A percentile compares a stretch with the other conserved stretches of the same genome.
phyloP scores from a whole-genome alignment of 225 moss, liverwort and hornwort species.

The Antitrichia curtipendula region DNA sequence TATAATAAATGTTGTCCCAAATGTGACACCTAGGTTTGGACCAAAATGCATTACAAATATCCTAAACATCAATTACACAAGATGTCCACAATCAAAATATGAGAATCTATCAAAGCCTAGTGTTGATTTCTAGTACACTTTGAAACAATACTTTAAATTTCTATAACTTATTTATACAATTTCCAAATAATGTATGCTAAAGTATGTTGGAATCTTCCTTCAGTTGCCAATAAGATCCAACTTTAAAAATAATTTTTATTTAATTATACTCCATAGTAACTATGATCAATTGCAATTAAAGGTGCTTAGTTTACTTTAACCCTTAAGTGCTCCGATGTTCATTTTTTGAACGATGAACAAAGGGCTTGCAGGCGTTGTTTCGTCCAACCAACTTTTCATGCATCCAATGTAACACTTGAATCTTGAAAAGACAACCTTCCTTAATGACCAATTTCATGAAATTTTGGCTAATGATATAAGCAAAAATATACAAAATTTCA shows the following conservation, averaged over 20 bases:
- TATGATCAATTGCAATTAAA: background rate
- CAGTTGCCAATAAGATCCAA: background rate
- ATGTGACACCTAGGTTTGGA: background rate
- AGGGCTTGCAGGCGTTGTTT: too few relatives aligned
- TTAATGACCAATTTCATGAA: too few relatives aligned
- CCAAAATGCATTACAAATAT: background rate
- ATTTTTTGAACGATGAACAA: too few relatives aligned
- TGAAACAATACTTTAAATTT: background rate
- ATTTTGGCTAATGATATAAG: too few relatives aligned
- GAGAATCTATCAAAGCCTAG: accelerated
- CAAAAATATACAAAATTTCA: too few relatives aligned
- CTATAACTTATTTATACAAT: accelerated
- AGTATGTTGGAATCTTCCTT: background rate
- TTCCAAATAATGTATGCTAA: background rate
- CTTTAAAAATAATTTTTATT: background rate
- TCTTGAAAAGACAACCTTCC: too few relatives aligned
- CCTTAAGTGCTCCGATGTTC: too few relatives aligned
- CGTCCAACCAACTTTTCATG: too few relatives aligned
- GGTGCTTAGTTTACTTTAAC: too few relatives aligned
- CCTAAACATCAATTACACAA: background rate
- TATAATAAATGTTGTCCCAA: accelerated
- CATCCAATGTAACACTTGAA: too few relatives aligned
- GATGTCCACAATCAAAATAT: background rate
- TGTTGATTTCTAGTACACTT: too few relatives aligned
- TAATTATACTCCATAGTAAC: too few relatives aligned